phyloP scores from a whole-genome alignment of 495 filamentous ascomycete genomes.

The Penicillium antarcticum region DNA sequence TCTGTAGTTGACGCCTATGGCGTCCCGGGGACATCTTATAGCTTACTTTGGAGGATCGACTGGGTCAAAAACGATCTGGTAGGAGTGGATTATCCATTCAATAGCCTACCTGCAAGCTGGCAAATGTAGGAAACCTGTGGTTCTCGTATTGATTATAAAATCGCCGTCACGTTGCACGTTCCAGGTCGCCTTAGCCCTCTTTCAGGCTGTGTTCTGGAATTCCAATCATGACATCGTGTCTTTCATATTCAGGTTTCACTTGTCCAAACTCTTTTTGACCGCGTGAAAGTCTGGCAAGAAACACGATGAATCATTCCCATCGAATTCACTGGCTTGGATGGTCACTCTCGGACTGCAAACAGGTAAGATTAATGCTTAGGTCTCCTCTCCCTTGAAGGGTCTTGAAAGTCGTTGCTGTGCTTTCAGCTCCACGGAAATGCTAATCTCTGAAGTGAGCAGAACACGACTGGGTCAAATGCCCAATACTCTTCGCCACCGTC shows the following conservation, averaged over 20 bases:
- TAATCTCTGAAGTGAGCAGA: neutral
- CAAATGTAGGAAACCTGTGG: neutral
- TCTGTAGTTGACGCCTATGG: too few relatives aligned
- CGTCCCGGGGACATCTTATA: too few relatives aligned
- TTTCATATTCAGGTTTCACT: too few relatives aligned
- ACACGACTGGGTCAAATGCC: neutral
- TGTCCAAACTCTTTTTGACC: too few relatives aligned
- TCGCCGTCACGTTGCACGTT: neutral
- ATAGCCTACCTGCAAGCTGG: neutral
- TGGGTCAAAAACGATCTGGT: neutral
- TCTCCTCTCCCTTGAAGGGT: neutral
- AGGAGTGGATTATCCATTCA: too few relatives aligned
- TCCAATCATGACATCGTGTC: too few relatives aligned
- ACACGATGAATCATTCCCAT: neutral
- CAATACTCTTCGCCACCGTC: neutral
- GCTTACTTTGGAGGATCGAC: neutral
- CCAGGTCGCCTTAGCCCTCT: neutral
- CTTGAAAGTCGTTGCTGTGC: neutral
- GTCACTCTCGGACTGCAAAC: neutral
- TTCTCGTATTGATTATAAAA: neutral
- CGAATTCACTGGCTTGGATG: neutral
- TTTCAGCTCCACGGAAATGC: neutral
- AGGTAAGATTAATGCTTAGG: neutral
- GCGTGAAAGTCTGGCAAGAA: too few relatives aligned
- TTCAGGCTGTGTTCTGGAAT: neutral